A percentile compares a stretch with the other conserved stretches of the same genome.
Evolutionary conservation across 2,329 filamentous ascomycete species (phyloP).

Genomic region (Colletotrichum ledebouriae): DNA sequence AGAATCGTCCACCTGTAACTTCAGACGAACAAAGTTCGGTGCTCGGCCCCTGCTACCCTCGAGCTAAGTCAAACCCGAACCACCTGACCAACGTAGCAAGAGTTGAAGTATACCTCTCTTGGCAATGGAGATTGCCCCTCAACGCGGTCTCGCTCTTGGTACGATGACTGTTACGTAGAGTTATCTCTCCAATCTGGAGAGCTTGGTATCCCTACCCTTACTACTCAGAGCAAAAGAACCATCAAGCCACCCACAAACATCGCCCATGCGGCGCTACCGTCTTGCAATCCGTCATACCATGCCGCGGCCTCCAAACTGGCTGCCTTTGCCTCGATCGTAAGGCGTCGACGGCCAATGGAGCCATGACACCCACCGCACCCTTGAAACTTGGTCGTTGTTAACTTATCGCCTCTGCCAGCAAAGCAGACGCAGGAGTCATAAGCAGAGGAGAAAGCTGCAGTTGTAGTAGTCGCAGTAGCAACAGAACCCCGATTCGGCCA

Average conservation of each 20-base stretch:
- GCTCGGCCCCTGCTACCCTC: constrained; percentile 19
- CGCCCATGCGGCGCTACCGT: constrained; percentile 3
- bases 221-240: too few relatives aligned
- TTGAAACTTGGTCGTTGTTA: constrained; percentile 26
- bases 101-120: constrained; percentile 10
- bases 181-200: neutral
- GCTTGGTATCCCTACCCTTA: too few relatives aligned
- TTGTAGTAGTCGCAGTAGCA: neutral
- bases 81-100: neutral
- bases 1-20: constrained; percentile 33
- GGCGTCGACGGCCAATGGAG: constrained; percentile 23
- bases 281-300: constrained; percentile 10
- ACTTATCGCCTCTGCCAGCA: constrained; percentile 21
- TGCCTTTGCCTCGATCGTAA: neutral
- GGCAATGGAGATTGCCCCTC: constrained; percentile 12
- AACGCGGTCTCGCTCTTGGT: constrained; percentile 9
- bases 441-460: too few relatives aligned
- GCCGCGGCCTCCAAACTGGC: constrained; percentile 21
- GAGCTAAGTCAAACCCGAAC: neutral
- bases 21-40: constrained; percentile 40
- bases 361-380: constrained; percentile 26
- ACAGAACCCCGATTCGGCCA: neutral
- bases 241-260: too few relatives aligned
- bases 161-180: neutral
- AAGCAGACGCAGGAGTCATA: constrained; percentile 23